These are phyloP conservation scores for Gaeumannomyces sp. DNA, from an alignment of 2,329 filamentous ascomycete species.

Conservation along the genomic window DNA sequence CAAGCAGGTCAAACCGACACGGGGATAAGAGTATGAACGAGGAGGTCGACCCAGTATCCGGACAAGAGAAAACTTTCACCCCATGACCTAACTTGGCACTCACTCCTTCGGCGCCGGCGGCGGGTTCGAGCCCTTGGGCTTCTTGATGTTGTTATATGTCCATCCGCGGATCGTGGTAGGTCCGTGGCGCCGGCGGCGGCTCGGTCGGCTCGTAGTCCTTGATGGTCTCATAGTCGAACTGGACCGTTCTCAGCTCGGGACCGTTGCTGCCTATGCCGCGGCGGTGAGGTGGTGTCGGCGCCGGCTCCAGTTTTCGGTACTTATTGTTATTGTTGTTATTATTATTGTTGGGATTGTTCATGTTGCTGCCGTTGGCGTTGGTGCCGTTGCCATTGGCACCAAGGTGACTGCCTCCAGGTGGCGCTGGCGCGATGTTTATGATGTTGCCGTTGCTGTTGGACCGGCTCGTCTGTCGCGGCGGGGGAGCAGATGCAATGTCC, in stretches of 20 bases:
- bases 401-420: neutral
- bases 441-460: constrained; percentile 21
- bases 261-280: constrained; percentile 38
- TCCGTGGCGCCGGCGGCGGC: constrained; percentile 47
- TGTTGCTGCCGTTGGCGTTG: constrained; percentile 5
- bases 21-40: too few relatives aligned
- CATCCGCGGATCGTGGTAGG: constrained; percentile 53
- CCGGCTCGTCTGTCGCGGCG: neutral
- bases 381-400: neutral
- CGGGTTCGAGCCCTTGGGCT: constrained; percentile 16
- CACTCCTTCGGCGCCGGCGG: constrained; percentile 1
- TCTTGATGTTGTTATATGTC: constrained; percentile 40
- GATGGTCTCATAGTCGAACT: constrained; percentile 50
- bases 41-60: neutral
- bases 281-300: constrained; percentile 46
- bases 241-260: constrained; percentile 51
- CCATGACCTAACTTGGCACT: neutral
- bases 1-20: neutral
- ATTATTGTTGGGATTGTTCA: neutral
- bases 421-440: neutral
- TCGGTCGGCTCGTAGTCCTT: constrained; percentile 52
- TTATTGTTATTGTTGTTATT: constrained; percentile 25
- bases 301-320: constrained; percentile 54
- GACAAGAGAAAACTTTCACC: neutral
- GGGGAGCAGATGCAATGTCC: neutral